Base-by-base conservation (phyloP, 352 stramenopile species). In the Pythium apleroticum region DNA sequence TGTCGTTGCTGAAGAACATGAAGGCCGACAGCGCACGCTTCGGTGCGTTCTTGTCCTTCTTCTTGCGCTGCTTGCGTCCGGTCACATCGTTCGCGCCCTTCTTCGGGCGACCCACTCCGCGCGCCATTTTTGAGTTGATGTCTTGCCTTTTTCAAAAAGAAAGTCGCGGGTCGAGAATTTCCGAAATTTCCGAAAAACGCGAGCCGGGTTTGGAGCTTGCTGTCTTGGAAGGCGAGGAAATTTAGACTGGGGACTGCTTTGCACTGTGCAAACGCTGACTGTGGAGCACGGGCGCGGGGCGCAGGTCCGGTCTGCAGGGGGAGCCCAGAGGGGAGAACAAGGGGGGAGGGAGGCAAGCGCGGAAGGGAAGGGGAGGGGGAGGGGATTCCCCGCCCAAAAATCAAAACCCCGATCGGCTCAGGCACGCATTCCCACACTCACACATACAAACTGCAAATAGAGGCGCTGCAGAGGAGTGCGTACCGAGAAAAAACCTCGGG, bases 1-100 rank as follows among this genome's bases (percentile, higher is more conserved):
- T 93, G 65, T 95, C 84, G 69, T 93, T 95, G 69, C 73, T 87
- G 77, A 95, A 97, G 73, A 96, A 97, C 86, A 97, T 95, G 69
- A 96, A 97, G 57, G 88, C 88, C 48, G 90, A 96, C 31, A 95
- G 78, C 52, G 89, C 83, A 61, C 89, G 87, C 79, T 97, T 97
- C 46, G 90, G 90, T 33, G 84, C 88, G 72, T 96, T 94, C 72
- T 95, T 95, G 74, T 97, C 90, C 85, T 95, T 96, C 84, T 97
- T 97, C 75, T 89, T 86, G 72, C 85, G 81, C 57, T 82, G 80
- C 80, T 93, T 93, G 73, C 84, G 82, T 52, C 73, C 75, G 41
- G 81, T 81, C 55, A 82, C 81, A 59, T 77, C 74, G 49, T 73
- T 74, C 72, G 80, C 74, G 17, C 74, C 76, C 73, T 89, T 92